phyloP scores from a whole-genome alignment of 495 filamentous ascomycete genomes.

The Tuber magnatum region DNA sequence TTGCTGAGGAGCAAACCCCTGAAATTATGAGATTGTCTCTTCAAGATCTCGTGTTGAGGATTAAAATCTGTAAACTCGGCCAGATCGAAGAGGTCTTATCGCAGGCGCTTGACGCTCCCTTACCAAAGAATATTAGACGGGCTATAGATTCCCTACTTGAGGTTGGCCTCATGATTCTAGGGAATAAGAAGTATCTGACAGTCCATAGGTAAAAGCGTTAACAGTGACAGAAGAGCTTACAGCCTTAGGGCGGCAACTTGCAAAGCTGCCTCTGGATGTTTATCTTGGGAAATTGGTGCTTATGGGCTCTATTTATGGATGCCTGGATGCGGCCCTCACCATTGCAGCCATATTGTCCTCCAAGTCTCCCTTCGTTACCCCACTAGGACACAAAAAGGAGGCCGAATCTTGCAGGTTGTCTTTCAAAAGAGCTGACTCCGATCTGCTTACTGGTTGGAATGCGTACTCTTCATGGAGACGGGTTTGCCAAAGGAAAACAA shows the following conservation, averaged over 20 bases:
- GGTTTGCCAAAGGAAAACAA: conserved; percentile 56
- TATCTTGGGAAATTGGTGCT: conserved; percentile 90
- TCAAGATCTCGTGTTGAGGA: conserved; percentile 88
- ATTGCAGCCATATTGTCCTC: conserved; percentile 88
- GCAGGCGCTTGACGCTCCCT: conserved; percentile 86
- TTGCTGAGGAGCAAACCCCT: conserved; percentile 85
- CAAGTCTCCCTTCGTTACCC: conserved; percentile 84
- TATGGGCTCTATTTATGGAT: conserved; percentile 73
- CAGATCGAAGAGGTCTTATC: conserved; percentile 80
- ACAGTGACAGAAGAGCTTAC: conserved; percentile 75
- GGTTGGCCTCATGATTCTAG: conserved; percentile 44
- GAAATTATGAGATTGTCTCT: conserved; percentile 90
- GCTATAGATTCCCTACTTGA: conserved; percentile 90
- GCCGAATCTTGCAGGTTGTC: conserved; percentile 67
- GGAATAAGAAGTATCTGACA: conserved; percentile 7
- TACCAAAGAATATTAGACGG: conserved; percentile 78
- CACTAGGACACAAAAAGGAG: conserved; percentile 71
- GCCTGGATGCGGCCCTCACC: conserved; percentile 80
- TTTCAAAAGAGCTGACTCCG: conserved; percentile 80
- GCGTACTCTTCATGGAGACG: conserved; percentile 84
- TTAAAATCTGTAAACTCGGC: conserved; percentile 93
- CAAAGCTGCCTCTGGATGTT: conserved; percentile 82
- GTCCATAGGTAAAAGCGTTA: conserved; percentile 55
- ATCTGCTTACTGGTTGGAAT: conserved; percentile 85
- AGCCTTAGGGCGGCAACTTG: conserved; percentile 73